phyloP scores from a whole-genome alignment of 1,284 basidiomycete species.

The Afroboletus lepidellus region DNA sequence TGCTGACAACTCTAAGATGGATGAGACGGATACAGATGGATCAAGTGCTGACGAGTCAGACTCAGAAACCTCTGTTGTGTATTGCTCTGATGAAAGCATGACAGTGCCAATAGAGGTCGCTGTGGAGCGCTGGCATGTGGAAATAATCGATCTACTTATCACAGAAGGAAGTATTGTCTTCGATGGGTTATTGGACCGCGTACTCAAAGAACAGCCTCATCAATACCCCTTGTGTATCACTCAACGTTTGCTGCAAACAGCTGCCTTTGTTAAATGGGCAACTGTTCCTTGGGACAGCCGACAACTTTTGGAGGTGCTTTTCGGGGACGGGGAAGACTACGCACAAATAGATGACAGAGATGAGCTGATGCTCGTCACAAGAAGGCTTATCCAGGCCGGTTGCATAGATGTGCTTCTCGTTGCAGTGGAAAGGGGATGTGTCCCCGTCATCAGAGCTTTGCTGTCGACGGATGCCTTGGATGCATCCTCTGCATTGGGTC shows the following conservation, averaged over 20 bases:
- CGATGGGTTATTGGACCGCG: neutral
- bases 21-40: no score
- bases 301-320: neutral
- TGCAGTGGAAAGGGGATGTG: constrained; percentile 5
- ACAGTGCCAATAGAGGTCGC: neutral
- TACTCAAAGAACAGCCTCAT: neutral
- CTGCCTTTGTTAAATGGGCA: no score
- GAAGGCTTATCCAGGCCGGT: neutral
- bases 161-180: neutral
- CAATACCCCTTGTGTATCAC: neutral
- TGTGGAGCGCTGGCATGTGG: neutral
- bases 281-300: constrained; percentile 9
- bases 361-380: neutral
- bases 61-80: no score
- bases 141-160: constrained; percentile 1
- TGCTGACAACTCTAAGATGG: no score
- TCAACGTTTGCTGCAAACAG: neutral
- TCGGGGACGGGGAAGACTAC: constrained; percentile 1
- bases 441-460: neutral
- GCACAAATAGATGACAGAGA: neutral
- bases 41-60: no score
- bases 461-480: neutral
- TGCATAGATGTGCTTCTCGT: neutral
- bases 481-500: no score
- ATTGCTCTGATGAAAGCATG: neutral